A percentile compares a stretch with the other conserved stretches of the same genome.
Evolutionary conservation across 768 basidiomycete genomes (phyloP).

Genomic region (Leucosporidium creatinivorum): DNA sequence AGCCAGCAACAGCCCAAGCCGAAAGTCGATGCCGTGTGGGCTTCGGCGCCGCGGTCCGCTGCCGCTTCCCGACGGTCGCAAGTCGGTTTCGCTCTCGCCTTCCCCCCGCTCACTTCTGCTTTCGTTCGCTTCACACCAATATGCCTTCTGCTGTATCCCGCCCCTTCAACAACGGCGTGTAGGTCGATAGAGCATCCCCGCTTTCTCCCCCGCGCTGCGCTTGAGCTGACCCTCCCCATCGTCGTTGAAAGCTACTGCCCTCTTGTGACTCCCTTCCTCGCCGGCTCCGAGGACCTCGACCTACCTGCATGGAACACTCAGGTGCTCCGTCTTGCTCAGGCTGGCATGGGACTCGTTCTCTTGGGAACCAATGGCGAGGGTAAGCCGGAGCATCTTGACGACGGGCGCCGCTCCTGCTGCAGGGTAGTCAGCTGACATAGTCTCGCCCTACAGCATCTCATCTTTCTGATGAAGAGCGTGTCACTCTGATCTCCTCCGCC

Average conservation of each 20-base stretch:
- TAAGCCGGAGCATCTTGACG: constrained; percentile 46
- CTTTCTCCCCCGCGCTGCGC: neutral
- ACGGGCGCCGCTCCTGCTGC: constrained; percentile 56
- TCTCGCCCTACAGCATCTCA: constrained; percentile 67
- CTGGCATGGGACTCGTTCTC: constrained; percentile 42
- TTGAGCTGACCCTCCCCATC: neutral
- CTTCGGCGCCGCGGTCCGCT: too few species aligned
- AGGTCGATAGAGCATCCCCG: neutral
- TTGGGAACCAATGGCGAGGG: constrained; percentile 7
- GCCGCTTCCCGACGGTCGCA: too few species aligned
- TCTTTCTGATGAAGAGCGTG: constrained; percentile 64
- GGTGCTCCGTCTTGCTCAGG: constrained; percentile 64
- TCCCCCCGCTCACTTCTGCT: too few species aligned
- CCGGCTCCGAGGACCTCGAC: constrained; percentile 61
- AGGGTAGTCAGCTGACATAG: constrained; percentile 59
- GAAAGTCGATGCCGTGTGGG: too few species aligned
- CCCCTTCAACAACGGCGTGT: constrained; percentile 4
- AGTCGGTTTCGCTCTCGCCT: too few species aligned
- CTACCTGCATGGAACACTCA: constrained; percentile 60
- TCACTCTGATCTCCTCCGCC: constrained; percentile 54
- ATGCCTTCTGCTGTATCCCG: neutral
- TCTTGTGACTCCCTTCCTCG: constrained; percentile 60
- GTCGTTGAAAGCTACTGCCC: constrained; percentile 54
- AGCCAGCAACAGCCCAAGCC: too few species aligned
- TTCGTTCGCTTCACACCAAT: neutral